Conservation (phyloP, 108 stramenopile species). For the Pseudonitzschia multistriata region DNA sequence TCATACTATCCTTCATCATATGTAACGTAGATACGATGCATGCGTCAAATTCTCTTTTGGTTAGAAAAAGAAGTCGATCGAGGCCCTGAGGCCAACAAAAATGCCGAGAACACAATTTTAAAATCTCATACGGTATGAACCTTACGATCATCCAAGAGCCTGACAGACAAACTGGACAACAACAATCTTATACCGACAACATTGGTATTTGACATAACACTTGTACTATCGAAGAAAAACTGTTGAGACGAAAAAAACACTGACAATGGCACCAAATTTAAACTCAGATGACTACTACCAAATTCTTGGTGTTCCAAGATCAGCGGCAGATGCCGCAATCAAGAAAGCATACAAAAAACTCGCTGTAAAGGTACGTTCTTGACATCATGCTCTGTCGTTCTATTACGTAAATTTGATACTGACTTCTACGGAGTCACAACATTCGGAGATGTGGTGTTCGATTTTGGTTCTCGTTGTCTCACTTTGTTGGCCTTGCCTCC, state of each 20-base stretch:
- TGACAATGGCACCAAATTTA: slow-evolving; percentile 60
- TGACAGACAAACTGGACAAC: too few relatives aligned
- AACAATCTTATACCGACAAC: too few relatives aligned
- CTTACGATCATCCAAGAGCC: too few relatives aligned
- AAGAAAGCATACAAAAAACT: slow-evolving; percentile 86
- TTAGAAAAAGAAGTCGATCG: too few relatives aligned
- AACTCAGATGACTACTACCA: slow-evolving; percentile 82
- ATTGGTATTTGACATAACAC: too few relatives aligned
- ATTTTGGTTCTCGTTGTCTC: not conserved
- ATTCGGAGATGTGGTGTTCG: not conserved
- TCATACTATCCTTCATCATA: too few relatives aligned
- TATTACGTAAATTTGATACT: slow-evolving; percentile 1
- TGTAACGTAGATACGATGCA: too few relatives aligned
- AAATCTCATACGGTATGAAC: too few relatives aligned
- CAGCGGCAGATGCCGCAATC: slow-evolving; percentile 68
- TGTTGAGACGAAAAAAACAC: not conserved
- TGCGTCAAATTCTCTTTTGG: too few relatives aligned
- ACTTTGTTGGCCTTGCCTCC: not conserved
- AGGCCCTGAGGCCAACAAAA: too few relatives aligned
- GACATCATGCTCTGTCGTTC: not conserved
- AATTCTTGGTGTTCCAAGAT: slow-evolving; percentile 73
- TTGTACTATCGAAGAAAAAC: not conserved
- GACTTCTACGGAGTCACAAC: slow-evolving; percentile 2
- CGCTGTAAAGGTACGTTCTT: slow-evolving; percentile 72
- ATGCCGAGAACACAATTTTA: too few relatives aligned